Conservation (phyloP, 2,329 filamentous ascomycete genomes). For the Ophiostoma australiae region DNA sequence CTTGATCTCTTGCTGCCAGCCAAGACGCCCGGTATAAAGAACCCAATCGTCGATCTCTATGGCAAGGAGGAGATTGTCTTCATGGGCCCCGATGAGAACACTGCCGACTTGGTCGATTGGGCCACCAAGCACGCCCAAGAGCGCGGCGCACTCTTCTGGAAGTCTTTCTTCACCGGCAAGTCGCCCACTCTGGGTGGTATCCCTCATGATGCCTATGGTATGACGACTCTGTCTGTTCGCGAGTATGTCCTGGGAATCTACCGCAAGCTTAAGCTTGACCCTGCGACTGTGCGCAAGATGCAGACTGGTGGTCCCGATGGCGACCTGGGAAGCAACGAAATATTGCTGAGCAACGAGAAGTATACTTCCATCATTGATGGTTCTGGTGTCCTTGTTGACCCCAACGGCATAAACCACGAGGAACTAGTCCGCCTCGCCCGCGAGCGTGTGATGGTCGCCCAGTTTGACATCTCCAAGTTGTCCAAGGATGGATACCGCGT, state of each 20-base stretch:
- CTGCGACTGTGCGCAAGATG: constrained; percentile 80
- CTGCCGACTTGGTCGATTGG: constrained; percentile 94
- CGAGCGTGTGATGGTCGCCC: constrained; percentile 79
- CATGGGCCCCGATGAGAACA: constrained; percentile 99
- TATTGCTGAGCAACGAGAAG: constrained; percentile 90
- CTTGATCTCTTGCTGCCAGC: constrained; percentile 88
- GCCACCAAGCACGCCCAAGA: constrained; percentile 89
- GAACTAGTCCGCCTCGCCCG: constrained; percentile 83
- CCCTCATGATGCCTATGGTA: constrained; percentile 91
- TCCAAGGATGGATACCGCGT: constrained; percentile 86
- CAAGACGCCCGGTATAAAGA: constrained; percentile 93
- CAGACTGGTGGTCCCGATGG: constrained; percentile 97
- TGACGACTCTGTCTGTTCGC: constrained; percentile 94
- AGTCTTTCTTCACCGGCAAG: constrained; percentile 99
- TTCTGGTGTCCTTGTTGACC: constrained; percentile 88
- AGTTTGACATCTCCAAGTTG: constrained; percentile 81
- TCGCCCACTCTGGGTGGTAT: constrained; percentile 94
- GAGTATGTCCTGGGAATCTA: constrained; percentile 97
- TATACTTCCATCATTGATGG: constrained; percentile 96
- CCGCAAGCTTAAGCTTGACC: constrained; percentile 87
- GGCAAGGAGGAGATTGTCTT: constrained; percentile 96
- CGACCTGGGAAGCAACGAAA: constrained; percentile 96
- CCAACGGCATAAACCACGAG: constrained; percentile 76
- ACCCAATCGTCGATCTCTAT: constrained; percentile 92
- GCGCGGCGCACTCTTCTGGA: constrained; percentile 95